phyloP scores from a whole-genome alignment of 129 eudicot species.

The Calendula officinalis region DNA sequence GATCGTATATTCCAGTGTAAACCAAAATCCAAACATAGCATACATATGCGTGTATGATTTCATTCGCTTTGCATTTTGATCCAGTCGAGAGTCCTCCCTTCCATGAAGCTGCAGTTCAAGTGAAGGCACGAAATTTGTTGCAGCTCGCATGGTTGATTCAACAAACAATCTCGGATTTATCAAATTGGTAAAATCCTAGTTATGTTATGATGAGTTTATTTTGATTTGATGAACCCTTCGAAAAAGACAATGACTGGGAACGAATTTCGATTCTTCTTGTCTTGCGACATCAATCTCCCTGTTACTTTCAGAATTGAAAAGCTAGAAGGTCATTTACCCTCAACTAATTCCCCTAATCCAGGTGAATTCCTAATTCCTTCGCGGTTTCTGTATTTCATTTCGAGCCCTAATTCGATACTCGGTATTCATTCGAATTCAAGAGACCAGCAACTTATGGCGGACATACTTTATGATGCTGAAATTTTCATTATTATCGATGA shows the following conservation, averaged over 20 bases:
- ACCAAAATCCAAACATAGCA: not conserved
- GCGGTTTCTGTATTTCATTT: not conserved
- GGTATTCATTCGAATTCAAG: conserved; percentile 16
- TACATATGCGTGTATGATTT: not conserved
- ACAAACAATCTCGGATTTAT: not conserved
- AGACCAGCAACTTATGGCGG: not conserved
- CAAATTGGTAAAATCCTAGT: conserved; percentile 31
- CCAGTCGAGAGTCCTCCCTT: conserved; percentile 18
- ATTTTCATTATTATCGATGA: too few species aligned
- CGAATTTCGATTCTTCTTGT: conserved; percentile 89
- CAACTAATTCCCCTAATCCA: conserved; percentile 48
- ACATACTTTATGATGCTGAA: not conserved
- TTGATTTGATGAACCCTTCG: conserved; percentile 22
- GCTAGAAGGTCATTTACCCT: conserved; percentile 65
- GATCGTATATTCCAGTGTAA: not conserved
- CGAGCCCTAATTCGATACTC: conserved; percentile 13
- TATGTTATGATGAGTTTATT: not conserved
- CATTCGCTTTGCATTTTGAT: conserved; percentile 13
- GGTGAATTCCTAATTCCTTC: conserved; percentile 26
- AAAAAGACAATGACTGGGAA: conserved; percentile 52
- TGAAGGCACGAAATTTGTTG: conserved; percentile 7
- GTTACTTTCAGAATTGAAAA: conserved; percentile 85
- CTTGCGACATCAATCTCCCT: conserved; percentile 93
- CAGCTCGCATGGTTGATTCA: not conserved
- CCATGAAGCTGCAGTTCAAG: conserved; percentile 20